Conservation (phyloP, 2,329 filamentous ascomycete genomes). For the Incumbomyces lentus region DNA sequence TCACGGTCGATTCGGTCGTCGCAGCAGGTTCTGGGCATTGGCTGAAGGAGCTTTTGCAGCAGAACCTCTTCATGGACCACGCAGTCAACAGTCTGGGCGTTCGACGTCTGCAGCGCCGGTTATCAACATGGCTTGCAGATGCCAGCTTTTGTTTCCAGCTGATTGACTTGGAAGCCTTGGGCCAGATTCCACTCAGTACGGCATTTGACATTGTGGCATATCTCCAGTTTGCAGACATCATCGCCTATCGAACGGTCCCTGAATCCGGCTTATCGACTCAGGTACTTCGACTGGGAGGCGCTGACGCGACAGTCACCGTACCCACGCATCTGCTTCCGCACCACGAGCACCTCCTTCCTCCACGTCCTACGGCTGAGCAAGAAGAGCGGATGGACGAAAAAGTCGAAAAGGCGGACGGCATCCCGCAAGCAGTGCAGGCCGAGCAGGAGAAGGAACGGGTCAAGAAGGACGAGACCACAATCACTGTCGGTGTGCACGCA, state of each 20-base stretch:
- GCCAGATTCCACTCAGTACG: conserved; percentile 40
- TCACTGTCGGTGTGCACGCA: conserved; percentile 39
- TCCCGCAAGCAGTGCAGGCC: conserved; percentile 33
- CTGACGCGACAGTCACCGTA: conserved; percentile 39
- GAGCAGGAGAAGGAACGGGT: conserved; percentile 31
- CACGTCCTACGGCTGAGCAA: conserved; percentile 27
- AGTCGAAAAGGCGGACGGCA: conserved; percentile 34
- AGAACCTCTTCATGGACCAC: conserved; percentile 42
- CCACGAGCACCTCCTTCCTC: conserved; percentile 44
- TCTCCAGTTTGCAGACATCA: conserved; percentile 38
- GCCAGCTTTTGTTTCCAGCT: conserved; percentile 45
- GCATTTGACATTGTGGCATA: conserved; percentile 38
- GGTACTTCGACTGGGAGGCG: conserved; percentile 42
- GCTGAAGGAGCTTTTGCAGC: conserved; percentile 37
- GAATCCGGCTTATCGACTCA: conserved; percentile 35
- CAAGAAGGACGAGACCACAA: conserved; percentile 39
- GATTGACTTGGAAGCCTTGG: conserved; percentile 34
- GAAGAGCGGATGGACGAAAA: conserved; percentile 27
- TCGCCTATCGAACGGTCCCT: conserved; percentile 40
- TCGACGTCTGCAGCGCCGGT: conserved; percentile 34
- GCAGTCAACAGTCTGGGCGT: conserved; percentile 35
- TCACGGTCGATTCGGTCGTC: conserved; percentile 41
- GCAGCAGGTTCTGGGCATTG: conserved; percentile 42
- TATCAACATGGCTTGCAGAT: conserved; percentile 41
- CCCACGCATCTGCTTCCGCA: conserved; percentile 44